phyloP scores from a whole-genome alignment of 2,329 filamentous ascomycete species.

The Nemania sp. region DNA sequence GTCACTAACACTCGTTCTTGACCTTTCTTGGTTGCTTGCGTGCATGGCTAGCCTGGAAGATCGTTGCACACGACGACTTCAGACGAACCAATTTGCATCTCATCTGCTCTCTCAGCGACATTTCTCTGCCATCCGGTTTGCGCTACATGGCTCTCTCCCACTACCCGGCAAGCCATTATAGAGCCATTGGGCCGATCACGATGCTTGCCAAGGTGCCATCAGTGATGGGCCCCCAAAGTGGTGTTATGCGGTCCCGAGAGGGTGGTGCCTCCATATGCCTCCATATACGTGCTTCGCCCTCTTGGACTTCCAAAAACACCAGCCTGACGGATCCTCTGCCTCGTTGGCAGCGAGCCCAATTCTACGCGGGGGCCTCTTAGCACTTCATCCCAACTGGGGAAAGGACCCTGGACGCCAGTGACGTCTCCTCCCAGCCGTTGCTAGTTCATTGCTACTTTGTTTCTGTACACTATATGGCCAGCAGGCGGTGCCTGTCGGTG shows the following conservation, averaged over 20 bases:
- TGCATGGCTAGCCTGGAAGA: slow-evolving; percentile 14
- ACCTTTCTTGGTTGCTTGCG: slow-evolving; percentile 1
- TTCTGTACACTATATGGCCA: slow-evolving; percentile 6
- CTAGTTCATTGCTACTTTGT: slow-evolving; percentile 26
- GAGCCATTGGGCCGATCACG: slow-evolving; percentile 5
- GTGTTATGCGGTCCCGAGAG: slow-evolving; percentile 17
- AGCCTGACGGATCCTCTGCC: slow-evolving; percentile 36
- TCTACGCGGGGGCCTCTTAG: slow-evolving; percentile 9
- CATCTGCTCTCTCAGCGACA: neutral
- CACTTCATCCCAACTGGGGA: slow-evolving; percentile 22
- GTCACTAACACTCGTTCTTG: too few relatives aligned
- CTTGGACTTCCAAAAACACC: slow-evolving; percentile 25
- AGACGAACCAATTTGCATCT: slow-evolving; percentile 18
- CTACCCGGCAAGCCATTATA: neutral
- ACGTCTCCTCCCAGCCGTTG: slow-evolving; percentile 3
- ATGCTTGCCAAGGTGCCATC: slow-evolving; percentile 32
- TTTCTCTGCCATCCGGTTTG: neutral
- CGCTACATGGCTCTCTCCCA: slow-evolving; percentile 16
- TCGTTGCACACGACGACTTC: slow-evolving; percentile 18
- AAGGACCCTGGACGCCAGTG: slow-evolving; percentile 26
- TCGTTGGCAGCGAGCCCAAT: slow-evolving; percentile 25
- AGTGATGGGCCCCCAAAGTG: slow-evolving; percentile 24
- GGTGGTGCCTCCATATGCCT: slow-evolving; percentile 28
- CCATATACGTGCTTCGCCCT: slow-evolving; percentile 36
- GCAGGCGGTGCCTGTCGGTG: slow-evolving; percentile 1